These are phyloP conservation scores for Phytophthora pluvialis DNA, from an alignment of 352 stramenopile genomes.

Conservation along the genomic window DNA sequence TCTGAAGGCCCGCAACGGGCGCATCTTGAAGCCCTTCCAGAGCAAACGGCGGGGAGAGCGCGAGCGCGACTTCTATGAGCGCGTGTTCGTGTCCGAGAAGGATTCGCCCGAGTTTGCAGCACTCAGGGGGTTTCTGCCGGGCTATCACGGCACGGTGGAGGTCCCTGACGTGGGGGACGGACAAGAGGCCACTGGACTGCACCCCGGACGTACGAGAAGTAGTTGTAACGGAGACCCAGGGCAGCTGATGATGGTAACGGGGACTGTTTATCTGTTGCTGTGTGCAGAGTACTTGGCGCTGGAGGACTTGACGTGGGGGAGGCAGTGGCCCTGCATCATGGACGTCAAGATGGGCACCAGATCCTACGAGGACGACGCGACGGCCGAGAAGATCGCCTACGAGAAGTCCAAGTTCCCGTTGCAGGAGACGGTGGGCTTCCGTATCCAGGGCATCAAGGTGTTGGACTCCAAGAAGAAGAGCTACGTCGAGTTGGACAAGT, in stretches of 20 bases:
- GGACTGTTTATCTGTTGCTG: not conserved
- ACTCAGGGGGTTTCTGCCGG: constrained; percentile 58
- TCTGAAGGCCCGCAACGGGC: constrained; percentile 64
- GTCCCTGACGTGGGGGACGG: constrained; percentile 31
- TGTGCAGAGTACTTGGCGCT: constrained; percentile 87
- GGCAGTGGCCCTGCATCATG: constrained; percentile 92
- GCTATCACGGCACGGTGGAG: constrained; percentile 64
- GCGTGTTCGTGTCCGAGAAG: constrained; percentile 47
- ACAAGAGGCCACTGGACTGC: constrained; percentile 24
- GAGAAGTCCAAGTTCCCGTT: constrained; percentile 94
- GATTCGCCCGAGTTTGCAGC: constrained; percentile 29
- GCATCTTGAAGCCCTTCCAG: constrained; percentile 89
- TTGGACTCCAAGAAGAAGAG: constrained; percentile 57
- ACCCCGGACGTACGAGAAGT: constrained; percentile 40
- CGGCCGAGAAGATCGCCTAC: constrained; percentile 88
- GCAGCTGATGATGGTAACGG: not conserved
- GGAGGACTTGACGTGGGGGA: constrained; percentile 88
- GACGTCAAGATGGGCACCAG: constrained; percentile 97
- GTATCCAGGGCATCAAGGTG: constrained; percentile 94
- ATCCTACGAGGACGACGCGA: constrained; percentile 93
- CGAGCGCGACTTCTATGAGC: constrained; percentile 83
- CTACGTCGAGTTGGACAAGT: constrained; percentile 89
- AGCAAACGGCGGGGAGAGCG: constrained; percentile 75
- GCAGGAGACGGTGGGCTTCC: constrained; percentile 92
- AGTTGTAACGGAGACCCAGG: not conserved